A percentile compares a stretch with the other conserved stretches of the same genome.
phyloP scores from a whole-genome alignment of 305 asterid genomes.

The Ajuga reptans region DNA sequence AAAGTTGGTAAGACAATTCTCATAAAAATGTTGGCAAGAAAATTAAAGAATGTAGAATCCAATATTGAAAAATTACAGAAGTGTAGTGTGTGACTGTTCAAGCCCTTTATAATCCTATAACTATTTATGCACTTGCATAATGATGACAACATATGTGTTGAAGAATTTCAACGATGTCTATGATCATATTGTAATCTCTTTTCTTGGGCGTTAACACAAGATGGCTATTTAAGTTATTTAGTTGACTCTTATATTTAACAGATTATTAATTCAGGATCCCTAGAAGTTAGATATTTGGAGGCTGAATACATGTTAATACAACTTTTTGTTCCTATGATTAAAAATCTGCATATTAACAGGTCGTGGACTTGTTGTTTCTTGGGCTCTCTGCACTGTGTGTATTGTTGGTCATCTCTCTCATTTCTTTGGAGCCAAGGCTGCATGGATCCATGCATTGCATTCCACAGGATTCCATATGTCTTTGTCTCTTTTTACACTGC shows the following conservation, averaged over 20 bases:
- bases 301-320: background rate
- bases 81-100: background rate
- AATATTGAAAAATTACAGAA: background rate
- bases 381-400: constrained; percentile 95
- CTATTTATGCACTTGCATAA: background rate
- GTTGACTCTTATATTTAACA: background rate
- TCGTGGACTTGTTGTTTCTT: constrained; percentile 84
- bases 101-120: background rate
- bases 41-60: background rate
- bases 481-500: constrained; percentile 73
- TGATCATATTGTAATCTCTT: background rate
- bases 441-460: constrained; percentile 91
- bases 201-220: background rate
- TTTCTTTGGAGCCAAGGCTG: constrained; percentile 80
- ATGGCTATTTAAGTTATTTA: background rate
- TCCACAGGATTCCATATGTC: constrained; percentile 91
- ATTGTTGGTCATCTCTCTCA: constrained; percentile 87
- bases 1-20: background rate
- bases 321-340: constrained; percentile 14
- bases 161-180: background rate
- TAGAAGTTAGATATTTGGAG: constrained; percentile 10
- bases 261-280: background rate
- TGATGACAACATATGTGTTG: background rate
- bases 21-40: background rate
- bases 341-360: constrained; percentile 48